Conservation (phyloP, 108 stramenopile genomes). For the Skeletonema tropicum region DNA sequence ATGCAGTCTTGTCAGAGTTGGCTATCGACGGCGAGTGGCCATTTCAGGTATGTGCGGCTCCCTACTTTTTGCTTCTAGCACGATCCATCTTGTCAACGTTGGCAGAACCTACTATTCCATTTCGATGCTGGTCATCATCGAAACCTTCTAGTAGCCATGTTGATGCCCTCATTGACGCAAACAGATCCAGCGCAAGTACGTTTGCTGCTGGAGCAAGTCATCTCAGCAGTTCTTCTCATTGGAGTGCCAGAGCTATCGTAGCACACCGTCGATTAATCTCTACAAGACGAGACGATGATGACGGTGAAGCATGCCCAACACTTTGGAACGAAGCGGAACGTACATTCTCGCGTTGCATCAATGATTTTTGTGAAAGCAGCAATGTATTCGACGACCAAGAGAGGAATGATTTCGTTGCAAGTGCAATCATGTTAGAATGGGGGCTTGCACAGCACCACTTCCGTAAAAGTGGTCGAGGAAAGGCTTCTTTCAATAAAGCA, state of each 20-base stretch:
- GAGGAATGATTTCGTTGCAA: conserved; percentile 24
- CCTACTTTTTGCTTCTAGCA: conserved; percentile 75
- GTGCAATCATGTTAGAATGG: conserved; percentile 79
- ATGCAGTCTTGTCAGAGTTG: conserved; percentile 70
- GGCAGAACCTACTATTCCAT: conserved; percentile 48
- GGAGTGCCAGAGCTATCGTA: conserved; percentile 72
- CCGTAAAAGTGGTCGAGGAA: conserved; percentile 56
- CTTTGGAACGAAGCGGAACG: conserved; percentile 60
- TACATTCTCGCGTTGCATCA: conserved; percentile 31
- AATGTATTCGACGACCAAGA: conserved; percentile 8
- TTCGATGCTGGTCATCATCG: conserved; percentile 25
- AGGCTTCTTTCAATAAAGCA: conserved; percentile 63
- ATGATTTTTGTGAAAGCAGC: conserved; percentile 14
- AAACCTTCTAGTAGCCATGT: neutral
- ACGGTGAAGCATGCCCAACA: conserved; percentile 60
- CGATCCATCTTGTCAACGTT: conserved; percentile 66
- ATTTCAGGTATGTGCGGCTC: conserved; percentile 62
- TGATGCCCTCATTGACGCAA: neutral
- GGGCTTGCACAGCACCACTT: conserved; percentile 92
- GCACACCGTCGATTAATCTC: conserved; percentile 75
- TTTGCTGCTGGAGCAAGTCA: conserved; percentile 32
- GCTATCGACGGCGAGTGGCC: conserved; percentile 79
- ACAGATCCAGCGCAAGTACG: neutral
- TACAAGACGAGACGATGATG: conserved; percentile 51
- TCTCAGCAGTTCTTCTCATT: conserved; percentile 43